Evolutionary conservation across 1,284 basidiomycete species (phyloP).

Genomic region (Violaceomyces palustris): DNA sequence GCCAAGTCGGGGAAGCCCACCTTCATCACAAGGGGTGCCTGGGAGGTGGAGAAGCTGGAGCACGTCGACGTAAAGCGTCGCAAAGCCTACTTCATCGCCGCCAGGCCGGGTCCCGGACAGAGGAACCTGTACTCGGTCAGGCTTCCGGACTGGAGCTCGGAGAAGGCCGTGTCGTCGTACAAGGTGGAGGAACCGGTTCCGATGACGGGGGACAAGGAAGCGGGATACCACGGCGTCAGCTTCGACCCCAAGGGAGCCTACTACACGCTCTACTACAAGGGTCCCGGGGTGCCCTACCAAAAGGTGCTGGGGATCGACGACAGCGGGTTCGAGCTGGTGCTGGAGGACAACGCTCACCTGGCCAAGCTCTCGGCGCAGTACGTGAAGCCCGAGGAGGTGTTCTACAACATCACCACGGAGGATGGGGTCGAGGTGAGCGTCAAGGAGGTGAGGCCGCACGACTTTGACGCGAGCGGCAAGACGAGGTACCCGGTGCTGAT

Average conservation of each 20-base stretch:
- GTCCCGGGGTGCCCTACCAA: conserved; percentile 82
- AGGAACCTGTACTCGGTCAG: conserved; percentile 67
- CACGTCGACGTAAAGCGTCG: conserved; percentile 67
- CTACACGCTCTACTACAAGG: conserved; percentile 73
- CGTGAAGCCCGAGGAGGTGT: conserved; percentile 66
- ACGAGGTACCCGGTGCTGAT: conserved; percentile 78
- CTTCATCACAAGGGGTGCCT: conserved; percentile 74
- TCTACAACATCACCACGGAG: conserved; percentile 27
- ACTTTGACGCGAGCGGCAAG: conserved; percentile 84
- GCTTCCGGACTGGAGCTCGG: conserved; percentile 23
- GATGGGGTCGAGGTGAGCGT: conserved; percentile 68
- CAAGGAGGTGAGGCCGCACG: conserved; percentile 80
- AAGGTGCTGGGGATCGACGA: conserved; percentile 66
- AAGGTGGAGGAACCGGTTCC: conserved; percentile 59
- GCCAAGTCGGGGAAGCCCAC: conserved; percentile 13
- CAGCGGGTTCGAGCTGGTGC: conserved; percentile 57
- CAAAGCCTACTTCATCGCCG: conserved; percentile 79
- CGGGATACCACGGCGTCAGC: conserved; percentile 61
- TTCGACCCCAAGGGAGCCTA: conserved; percentile 57
- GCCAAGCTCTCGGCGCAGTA: conserved; percentile 68
- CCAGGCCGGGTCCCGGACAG: conserved; percentile 73
- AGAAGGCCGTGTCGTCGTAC: conserved; percentile 60
- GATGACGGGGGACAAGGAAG: conserved; percentile 65
- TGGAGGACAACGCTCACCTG: conserved; percentile 70
- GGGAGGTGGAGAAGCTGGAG: conserved; percentile 77